Evolutionary conservation across 257 asterid species (phyloP).

Genomic region (Petunia secreta): DNA sequence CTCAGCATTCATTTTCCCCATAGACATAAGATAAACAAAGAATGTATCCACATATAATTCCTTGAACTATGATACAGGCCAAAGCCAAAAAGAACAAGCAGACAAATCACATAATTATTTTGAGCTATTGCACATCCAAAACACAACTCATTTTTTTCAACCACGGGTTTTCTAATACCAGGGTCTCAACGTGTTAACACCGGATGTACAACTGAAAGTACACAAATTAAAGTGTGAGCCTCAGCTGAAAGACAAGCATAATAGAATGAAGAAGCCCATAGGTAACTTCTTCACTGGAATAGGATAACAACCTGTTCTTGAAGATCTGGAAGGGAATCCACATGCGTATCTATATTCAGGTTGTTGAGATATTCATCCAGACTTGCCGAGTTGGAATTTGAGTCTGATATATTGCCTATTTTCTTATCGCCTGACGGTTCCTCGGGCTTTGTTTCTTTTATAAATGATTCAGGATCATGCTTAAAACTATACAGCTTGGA

Average conservation of each 20-base stretch:
- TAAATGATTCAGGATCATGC: conserved; percentile 52
- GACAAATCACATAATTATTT: neutral
- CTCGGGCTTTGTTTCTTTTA: conserved; percentile 50
- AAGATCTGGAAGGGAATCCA: conserved; percentile 76
- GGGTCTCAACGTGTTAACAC: neutral
- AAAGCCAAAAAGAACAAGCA: neutral
- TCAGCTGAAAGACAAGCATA: neutral
- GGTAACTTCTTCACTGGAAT: conserved; percentile 12
- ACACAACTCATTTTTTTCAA: neutral
- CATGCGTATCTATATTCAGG: conserved; percentile 58
- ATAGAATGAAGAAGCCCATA: conserved; percentile 6
- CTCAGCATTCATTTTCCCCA: neutral
- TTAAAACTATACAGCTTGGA: conserved; percentile 87
- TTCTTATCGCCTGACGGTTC: conserved; percentile 45
- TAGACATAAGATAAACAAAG: conserved; percentile 2
- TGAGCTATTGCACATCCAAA: neutral
- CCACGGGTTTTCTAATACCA: neutral
- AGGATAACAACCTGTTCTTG: conserved; percentile 69
- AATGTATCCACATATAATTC: neutral
- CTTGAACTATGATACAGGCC: neutral
- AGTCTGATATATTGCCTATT: conserved; percentile 31
- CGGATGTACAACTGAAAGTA: neutral
- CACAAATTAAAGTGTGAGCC: conserved; percentile 11
- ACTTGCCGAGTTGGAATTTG: conserved; percentile 50
- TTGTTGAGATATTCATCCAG: conserved; percentile 58